These are phyloP conservation scores for Iris pallida DNA, from an alignment of 116 monocot genomes.

Conservation along the genomic window DNA sequence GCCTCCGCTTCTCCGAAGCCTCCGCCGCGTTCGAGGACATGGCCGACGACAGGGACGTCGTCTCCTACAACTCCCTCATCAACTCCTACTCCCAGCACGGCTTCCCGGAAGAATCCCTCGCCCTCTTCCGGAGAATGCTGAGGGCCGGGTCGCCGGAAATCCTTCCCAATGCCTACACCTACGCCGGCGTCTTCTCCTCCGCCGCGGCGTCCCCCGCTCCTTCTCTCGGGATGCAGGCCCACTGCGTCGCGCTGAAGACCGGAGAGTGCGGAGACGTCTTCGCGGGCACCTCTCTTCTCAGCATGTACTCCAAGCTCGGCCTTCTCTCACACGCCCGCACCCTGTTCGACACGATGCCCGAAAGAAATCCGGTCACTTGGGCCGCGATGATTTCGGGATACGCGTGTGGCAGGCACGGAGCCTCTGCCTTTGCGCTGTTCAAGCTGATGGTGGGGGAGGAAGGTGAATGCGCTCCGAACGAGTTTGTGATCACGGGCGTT, in stretches of 20 bases:
- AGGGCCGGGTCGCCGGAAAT: conserved; percentile 1
- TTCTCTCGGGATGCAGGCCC: conserved; percentile 31
- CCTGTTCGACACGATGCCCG: conserved; percentile 63
- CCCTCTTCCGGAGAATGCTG: conserved; percentile 49
- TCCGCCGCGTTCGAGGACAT: conserved; percentile 39
- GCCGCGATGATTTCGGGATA: conserved; percentile 67
- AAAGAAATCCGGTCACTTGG: conserved; percentile 54
- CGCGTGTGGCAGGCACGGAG: conserved; percentile 20
- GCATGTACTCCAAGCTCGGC: conserved; percentile 58
- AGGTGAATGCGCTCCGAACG: conserved; percentile 28
- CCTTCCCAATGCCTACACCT: conserved; percentile 56
- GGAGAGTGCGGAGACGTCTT: conserved; percentile 35
- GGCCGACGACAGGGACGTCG: conserved; percentile 25
- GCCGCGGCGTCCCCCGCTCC: conserved; percentile 9
- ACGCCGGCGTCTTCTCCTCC: conserved; percentile 57
- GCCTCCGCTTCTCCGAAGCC: conserved; percentile 27
- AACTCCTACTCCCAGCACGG: conserved; percentile 49
- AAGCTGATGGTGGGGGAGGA: conserved; percentile 23
- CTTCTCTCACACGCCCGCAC: conserved; percentile 39
- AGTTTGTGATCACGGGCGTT: conserved; percentile 57
- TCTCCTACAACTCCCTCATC: conserved; percentile 77
- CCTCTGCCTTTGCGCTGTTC: conserved; percentile 54
- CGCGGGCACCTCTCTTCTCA: conserved; percentile 43
- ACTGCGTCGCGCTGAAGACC: conserved; percentile 52
- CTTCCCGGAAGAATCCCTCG: background rate